Evolutionary conservation across 176 grass and related monocot species (phyloP), one percentile per base, ranked within the genome.

Genomic region (Bolboschoenus planiculmis): DNA sequence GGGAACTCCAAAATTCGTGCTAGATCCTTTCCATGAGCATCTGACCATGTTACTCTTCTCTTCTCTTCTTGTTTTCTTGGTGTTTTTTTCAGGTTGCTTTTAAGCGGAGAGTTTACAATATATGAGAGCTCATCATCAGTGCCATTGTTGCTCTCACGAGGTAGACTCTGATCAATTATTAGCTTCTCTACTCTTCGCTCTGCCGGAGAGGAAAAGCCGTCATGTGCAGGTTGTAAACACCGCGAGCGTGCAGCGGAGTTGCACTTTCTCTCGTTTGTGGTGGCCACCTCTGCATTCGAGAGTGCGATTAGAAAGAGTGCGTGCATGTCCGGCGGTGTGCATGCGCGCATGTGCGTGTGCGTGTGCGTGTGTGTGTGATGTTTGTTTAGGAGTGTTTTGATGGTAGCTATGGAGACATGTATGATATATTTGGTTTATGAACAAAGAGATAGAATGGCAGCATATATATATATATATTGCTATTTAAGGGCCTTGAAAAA

Each of bases 11-110:
- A 59, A 24, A 90, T 74, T 59, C 81, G 88, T 5, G 81, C 81
- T 40, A 90, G 81, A 59, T 90, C 85, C 76, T 78, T 77, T 20
- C 88, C 88, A 66, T 90, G 81, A 7, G 85, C 72, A 77, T 90
- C 88, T 24, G 63, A 61, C 88, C 85, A 90, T 31, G 43, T 90
- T 5, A 90, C 88, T 54, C 81, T 87, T 43, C 81, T 87, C 53
- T 77, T 90, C 76, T 55, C 24, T 9, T 44, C 14, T 21, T 71
- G 36, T 20, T 42, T 71, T 35, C 66, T 71, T 43, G 66, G 37
- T 43, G 20, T 5, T 7, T 42, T 71, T 71, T 43, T 71, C 66
- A 42, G 2, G 35, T 10, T 71, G 36, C 66, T 71, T 71, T 42
- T 71, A 71, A 43, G 0, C 0, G 35, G 66, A 10, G 6, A 23